phyloP scores from a whole-genome alignment of 352 stramenopile species.

The Globisporangium iwayamae region DNA sequence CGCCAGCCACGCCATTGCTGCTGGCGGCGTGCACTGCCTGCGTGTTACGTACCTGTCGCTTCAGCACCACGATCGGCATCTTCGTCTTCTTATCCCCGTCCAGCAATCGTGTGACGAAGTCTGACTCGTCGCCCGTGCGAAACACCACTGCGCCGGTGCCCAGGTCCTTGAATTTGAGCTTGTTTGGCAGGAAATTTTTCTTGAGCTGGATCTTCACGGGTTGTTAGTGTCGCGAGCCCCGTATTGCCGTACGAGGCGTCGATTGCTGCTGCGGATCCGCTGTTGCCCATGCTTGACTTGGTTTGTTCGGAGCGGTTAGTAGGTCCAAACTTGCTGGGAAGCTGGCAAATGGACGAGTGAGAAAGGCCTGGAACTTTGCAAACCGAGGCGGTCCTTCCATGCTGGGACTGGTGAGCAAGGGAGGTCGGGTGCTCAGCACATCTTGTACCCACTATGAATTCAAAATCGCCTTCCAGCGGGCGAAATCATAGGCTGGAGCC shows the following conservation, averaged over 20 bases:
- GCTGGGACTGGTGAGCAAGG: too few relatives aligned
- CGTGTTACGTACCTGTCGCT: background rate
- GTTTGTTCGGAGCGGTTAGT: background rate
- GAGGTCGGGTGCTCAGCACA: background rate
- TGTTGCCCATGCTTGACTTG: background rate
- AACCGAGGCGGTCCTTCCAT: too few relatives aligned
- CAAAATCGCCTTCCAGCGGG: background rate
- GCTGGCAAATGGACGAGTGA: background rate
- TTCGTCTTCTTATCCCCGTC: background rate
- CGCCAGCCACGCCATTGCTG: background rate
- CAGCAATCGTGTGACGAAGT: background rate
- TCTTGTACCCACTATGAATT: background rate
- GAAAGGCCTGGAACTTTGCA: background rate
- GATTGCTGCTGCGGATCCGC: background rate
- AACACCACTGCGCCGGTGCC: background rate
- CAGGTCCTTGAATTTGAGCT: constrained; percentile 1
- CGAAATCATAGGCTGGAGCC: background rate
- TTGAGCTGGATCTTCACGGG: background rate
- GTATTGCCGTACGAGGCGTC: constrained; percentile 1
- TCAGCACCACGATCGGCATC: background rate
- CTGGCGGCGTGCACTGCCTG: background rate
- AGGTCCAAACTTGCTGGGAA: background rate
- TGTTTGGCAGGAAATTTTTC: background rate
- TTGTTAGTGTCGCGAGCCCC: background rate
- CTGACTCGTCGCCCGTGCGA: background rate